A percentile compares a stretch with the other conserved stretches of the same genome.
phyloP scores from a whole-genome alignment of 2,329 filamentous ascomycete genomes.

The Phialophora chinensis region DNA sequence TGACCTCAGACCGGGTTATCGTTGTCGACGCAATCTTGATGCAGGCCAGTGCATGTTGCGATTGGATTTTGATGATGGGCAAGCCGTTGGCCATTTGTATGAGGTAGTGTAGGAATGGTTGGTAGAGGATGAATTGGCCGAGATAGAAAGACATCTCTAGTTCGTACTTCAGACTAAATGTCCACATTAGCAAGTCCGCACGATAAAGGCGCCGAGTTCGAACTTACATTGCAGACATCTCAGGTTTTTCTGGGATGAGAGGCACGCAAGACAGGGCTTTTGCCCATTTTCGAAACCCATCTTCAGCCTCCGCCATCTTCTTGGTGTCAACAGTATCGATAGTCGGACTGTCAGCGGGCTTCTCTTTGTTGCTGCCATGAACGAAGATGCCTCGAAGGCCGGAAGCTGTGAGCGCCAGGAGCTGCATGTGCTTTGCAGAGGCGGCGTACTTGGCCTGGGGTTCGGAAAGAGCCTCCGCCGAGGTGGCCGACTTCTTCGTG shows the following conservation, averaged over 20 bases:
- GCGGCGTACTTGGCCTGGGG: conserved; percentile 21
- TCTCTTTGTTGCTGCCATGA: background rate
- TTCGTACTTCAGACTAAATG: conserved; percentile 28
- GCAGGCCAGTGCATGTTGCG: conserved; percentile 35
- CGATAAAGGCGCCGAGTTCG: background rate
- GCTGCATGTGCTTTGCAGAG: conserved; percentile 25
- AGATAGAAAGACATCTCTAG: conserved; percentile 33
- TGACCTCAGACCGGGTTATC: conserved; percentile 30
- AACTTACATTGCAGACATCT: conserved; percentile 24
- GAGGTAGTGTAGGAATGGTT: conserved; percentile 38
- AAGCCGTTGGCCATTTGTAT: conserved; percentile 68
- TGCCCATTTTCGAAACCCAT: conserved; percentile 30
- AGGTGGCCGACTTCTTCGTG: conserved; percentile 7
- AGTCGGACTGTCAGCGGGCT: conserved; percentile 5
- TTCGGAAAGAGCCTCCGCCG: conserved; percentile 15
- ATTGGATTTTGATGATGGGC: conserved; percentile 66
- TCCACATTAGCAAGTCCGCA: background rate
- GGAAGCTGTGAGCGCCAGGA: conserved; percentile 16
- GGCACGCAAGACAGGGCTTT: conserved; percentile 27
- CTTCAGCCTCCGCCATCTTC: conserved; percentile 26
- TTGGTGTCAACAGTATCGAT: conserved; percentile 25
- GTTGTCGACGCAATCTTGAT: conserved; percentile 36
- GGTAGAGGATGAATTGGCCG: conserved; percentile 33
- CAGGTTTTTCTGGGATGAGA: conserved; percentile 13
- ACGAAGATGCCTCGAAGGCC: conserved; percentile 22